Evolutionary conservation across 768 basidiomycete species (phyloP).

Genomic region (Mycena olivaceomarginata): DNA sequence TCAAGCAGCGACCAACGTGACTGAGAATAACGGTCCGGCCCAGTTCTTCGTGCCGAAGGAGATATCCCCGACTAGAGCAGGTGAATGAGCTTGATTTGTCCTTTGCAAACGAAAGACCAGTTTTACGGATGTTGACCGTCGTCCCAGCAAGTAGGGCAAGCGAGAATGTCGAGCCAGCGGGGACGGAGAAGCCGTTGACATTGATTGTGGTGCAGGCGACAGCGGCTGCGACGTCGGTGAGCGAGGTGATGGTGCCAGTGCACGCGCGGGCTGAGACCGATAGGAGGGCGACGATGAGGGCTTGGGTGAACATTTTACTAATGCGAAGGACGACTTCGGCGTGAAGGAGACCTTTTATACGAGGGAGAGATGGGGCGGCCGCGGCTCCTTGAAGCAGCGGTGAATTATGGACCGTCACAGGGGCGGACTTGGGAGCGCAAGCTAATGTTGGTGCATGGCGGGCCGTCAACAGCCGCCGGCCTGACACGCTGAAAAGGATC

Average conservation of each 20-base stretch:
- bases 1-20: constrained; percentile 69
- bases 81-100: background rate
- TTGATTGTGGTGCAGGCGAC: constrained; percentile 66
- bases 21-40: constrained; percentile 72
- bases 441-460: no score
- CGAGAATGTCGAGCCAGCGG: constrained; percentile 61
- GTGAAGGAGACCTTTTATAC: background rate
- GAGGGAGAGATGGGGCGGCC: background rate
- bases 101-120: background rate
- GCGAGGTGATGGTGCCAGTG: constrained; percentile 29
- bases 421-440: no score
- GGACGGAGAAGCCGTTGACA: constrained; percentile 65
- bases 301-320: constrained; percentile 6
- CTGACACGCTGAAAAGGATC: no score
- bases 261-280: constrained; percentile 17
- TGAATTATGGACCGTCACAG: no score
- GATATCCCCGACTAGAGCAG: constrained; percentile 72
- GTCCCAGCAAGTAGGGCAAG: constrained; percentile 61
- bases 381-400: no score
- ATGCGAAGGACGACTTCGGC: background rate
- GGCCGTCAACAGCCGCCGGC: no score
- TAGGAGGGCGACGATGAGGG: constrained; percentile 8
- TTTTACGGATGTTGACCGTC: constrained; percentile 65
- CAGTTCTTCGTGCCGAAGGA: constrained; percentile 71
- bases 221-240: constrained; percentile 50